Evolutionary conservation across 352 stramenopile genomes (phyloP).

Genomic region (Globisporangium orthogonon): DNA sequence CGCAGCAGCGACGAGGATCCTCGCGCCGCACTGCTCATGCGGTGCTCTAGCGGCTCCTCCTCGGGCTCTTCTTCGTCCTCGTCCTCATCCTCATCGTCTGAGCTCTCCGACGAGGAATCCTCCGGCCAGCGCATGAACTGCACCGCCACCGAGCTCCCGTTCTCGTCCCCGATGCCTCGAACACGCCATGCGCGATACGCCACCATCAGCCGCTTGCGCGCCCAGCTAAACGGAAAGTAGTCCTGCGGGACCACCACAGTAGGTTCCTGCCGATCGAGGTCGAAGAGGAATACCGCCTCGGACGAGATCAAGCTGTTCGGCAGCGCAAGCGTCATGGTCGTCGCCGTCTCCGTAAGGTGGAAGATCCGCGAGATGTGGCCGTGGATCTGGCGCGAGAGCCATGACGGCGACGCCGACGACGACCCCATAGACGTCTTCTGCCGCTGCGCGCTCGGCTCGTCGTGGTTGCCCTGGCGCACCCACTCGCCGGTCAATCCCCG

Average conservation of each 20-base stretch:
- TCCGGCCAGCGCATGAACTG: conserved; percentile 68
- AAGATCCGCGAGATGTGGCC: conserved; percentile 44
- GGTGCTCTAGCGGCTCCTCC: conserved; percentile 32
- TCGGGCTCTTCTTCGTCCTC: conserved; percentile 45
- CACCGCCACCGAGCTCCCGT: conserved; percentile 39
- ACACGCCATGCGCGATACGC: conserved; percentile 66
- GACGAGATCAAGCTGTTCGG: conserved; percentile 54
- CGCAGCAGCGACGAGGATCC: conserved; percentile 23
- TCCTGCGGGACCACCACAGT: conserved; percentile 38
- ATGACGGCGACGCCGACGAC: conserved; percentile 27
- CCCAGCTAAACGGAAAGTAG: conserved; percentile 54
- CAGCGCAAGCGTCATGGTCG: conserved; percentile 48
- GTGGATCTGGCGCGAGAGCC: conserved; percentile 50
- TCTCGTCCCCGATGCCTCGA: conserved; percentile 37
- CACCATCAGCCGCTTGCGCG: conserved; percentile 39
- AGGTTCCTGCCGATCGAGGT: conserved; percentile 38
- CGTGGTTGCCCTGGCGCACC: conserved; percentile 29
- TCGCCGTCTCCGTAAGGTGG: conserved; percentile 52
- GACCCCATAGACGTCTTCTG: conserved; percentile 11
- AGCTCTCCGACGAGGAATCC: conserved; percentile 4
- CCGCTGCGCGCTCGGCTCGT: conserved; percentile 33
- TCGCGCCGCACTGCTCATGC: not conserved
- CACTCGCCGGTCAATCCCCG: conserved; percentile 42
- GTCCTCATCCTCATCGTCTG: conserved; percentile 17
- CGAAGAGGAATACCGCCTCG: conserved; percentile 37